Evolutionary conservation across 257 asterid species (phyloP), one percentile per base, ranked within the genome.

Genomic region (Nicotiana undulata): DNA sequence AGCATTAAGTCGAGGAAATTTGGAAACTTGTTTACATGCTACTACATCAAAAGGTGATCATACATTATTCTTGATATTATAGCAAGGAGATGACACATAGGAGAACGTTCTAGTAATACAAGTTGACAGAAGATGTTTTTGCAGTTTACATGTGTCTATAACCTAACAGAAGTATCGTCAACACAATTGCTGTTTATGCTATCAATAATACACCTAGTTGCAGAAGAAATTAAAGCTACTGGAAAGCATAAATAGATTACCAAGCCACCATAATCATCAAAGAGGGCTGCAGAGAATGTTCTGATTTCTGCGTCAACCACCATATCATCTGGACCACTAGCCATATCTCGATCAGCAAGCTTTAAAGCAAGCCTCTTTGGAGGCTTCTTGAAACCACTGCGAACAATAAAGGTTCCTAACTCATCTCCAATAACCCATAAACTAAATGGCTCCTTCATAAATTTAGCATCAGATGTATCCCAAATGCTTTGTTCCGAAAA

Each of bases 261-360:
- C 97, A 92, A 79, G 86, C 98, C 99, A 66, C 97, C 93, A 88
- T 87, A 93, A 86, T 95, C 99, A 87, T 93, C 99, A 88, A 93
- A 95, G 84, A 93, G 94, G 53, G 99, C 97, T 1, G 92, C 97
- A 74, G 98, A 95, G 86, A 95, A 93, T 60, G 99, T 92, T 83
- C 91, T 85, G 80, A 95, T 90, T 86, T 92, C 96, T 76, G 97
- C 97, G 40, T 90, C 93, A 82, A 95, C 77, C 76, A 89, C 92
- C 61, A 89, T 91, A 84, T 89, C 89, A 85, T 90, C 96, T 24
- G 93, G 88, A 87, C 91, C 88, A 80, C 90, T 89, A 65, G 91
- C 89, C 66, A 89, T 28, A 81, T 87, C 93, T 63, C 87, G 83
- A 82, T 89, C 97, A 83, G 91, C 91, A 87, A 92, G 97, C 85